Conservation (phyloP, 176 grass and related monocot genomes). For the Phyllostachys edulis region DNA sequence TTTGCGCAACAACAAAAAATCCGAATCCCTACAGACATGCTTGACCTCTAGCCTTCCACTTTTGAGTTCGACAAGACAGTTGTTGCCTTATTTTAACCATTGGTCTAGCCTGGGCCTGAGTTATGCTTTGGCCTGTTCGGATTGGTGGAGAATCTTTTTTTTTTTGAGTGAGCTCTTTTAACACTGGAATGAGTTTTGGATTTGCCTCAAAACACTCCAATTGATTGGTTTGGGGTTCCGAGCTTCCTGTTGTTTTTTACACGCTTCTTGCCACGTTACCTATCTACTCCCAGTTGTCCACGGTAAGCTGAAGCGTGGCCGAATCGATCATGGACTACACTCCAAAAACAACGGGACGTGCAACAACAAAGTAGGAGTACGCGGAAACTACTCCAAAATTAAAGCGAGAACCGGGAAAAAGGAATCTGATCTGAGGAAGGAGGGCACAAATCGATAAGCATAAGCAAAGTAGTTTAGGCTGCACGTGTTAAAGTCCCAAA, state of each 20-base stretch:
- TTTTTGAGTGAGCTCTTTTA: neutral
- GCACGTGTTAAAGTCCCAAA: neutral
- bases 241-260: neutral
- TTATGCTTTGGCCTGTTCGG: slow-evolving; percentile 21
- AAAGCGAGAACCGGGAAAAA: neutral
- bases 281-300: neutral
- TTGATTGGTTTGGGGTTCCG: neutral
- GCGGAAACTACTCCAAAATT: neutral
- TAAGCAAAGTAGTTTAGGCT: neutral
- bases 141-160: slow-evolving; percentile 49
- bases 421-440: neutral
- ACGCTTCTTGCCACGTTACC: neutral
- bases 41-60: slow-evolving; percentile 32
- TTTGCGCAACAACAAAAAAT: no score
- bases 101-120: neutral
- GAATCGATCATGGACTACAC: neutral
- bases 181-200: slow-evolving; percentile 12
- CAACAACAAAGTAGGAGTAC: neutral
- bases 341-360: neutral
- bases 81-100: slow-evolving; percentile 31
- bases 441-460: neutral
- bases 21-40: neutral
- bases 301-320: neutral
- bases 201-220: slow-evolving; percentile 36
- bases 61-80: slow-evolving; percentile 46